Conservation (phyloP, 2,329 filamentous ascomycete genomes). For the Paracoccidioides lutzii region DNA sequence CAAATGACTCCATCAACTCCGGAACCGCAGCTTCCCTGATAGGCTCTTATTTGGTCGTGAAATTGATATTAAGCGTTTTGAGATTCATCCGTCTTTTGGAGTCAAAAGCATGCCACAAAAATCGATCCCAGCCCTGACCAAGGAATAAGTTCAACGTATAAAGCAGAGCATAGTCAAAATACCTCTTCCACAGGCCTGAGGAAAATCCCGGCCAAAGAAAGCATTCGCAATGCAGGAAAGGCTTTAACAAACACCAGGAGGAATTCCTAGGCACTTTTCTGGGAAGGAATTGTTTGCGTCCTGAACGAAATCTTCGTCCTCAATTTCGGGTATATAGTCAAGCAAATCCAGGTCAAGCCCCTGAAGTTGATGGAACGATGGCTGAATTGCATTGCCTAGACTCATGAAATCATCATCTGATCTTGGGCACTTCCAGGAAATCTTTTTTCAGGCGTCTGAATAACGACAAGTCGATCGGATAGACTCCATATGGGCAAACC, state of each 20-base stretch:
- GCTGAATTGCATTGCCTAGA: neutral
- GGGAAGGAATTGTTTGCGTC: neutral
- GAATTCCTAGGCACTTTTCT: neutral
- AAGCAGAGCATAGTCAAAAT: neutral
- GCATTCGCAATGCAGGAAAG: neutral
- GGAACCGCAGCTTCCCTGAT: neutral
- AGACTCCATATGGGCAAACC: too few relatives aligned
- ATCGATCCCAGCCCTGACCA: neutral
- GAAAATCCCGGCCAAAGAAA: neutral
- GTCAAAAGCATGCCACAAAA: neutral
- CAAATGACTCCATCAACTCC: conserved; percentile 2
- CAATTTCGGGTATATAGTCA: neutral
- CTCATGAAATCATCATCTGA: neutral
- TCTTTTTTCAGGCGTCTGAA: neutral
- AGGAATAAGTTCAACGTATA: neutral
- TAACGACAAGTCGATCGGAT: neutral
- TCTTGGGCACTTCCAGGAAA: conserved; percentile 2
- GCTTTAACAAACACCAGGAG: neutral
- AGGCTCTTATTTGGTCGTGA: neutral
- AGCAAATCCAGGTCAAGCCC: neutral
- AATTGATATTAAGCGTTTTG: neutral
- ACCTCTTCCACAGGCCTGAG: neutral
- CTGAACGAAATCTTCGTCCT: neutral
- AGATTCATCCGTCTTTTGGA: neutral
- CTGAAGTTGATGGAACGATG: neutral